phyloP scores from a whole-genome alignment of 306 rosid species.

The Dicorynia guianensis region DNA sequence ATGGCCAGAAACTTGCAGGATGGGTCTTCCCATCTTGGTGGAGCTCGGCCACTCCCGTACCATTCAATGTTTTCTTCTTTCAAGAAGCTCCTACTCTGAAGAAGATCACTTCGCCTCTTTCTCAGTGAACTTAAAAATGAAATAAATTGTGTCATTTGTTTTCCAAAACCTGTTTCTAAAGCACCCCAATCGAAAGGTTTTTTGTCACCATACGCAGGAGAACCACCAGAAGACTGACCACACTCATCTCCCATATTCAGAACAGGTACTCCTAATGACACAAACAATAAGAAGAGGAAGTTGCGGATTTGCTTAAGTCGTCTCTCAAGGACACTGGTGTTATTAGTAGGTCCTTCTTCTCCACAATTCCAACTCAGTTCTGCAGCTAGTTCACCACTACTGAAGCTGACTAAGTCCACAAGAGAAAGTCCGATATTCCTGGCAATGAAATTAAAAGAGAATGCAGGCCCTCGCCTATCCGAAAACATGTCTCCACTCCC shows the following conservation, averaged over 20 bases:
- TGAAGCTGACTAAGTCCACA: constrained; percentile 91
- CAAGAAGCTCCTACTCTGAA: constrained; percentile 68
- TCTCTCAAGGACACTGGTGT: constrained; percentile 64
- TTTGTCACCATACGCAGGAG: constrained; percentile 55
- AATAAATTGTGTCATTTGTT: constrained; percentile 69
- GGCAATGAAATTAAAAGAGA: constrained; percentile 71
- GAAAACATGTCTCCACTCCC: constrained; percentile 88
- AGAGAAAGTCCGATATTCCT: constrained; percentile 80
- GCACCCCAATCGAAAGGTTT: constrained; percentile 74
- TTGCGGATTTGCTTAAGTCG: constrained; percentile 87
- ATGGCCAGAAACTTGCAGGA: constrained; percentile 81
- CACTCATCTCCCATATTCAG: constrained; percentile 97
- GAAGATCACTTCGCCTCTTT: constrained; percentile 66
- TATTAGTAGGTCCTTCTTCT: constrained; percentile 83
- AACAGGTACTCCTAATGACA: constrained; percentile 92
- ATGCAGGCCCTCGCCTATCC: constrained; percentile 84
- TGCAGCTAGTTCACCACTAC: constrained; percentile 49
- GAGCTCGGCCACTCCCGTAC: constrained; percentile 61
- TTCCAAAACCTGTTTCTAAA: constrained; percentile 67
- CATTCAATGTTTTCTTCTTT: constrained; percentile 84
- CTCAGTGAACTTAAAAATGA: constrained; percentile 71
- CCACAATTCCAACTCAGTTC: constrained; percentile 96
- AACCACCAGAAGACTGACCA: constrained; percentile 81
- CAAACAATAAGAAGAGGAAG: constrained; percentile 69
- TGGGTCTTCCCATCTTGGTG: constrained; percentile 83